A percentile compares a stretch with the other conserved stretches of the same genome.
These are phyloP conservation scores for Helotiales sp. DNA, from an alignment of 2,329 filamentous ascomycete species.

Conservation along the genomic window DNA sequence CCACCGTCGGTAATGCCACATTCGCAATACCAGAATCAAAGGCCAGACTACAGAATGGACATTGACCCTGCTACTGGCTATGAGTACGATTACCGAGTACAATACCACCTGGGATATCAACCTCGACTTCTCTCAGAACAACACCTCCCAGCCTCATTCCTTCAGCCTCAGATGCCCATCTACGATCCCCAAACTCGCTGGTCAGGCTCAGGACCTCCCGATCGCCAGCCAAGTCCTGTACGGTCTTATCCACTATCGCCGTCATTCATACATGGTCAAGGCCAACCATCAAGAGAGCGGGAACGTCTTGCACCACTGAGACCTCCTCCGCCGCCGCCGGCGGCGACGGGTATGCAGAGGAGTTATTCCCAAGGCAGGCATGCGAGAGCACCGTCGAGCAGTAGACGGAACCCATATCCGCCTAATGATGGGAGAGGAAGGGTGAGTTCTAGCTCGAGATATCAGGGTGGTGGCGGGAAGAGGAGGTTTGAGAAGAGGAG, in stretches of 20 bases:
- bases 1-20: background rate
- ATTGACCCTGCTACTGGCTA: background rate
- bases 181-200: conserved; percentile 4
- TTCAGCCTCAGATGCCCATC: background rate
- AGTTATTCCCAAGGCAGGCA: conserved; percentile 2
- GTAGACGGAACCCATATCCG: conserved; percentile 8
- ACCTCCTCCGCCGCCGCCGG: background rate
- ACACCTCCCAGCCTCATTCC: background rate
- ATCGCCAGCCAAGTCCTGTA: conserved; percentile 7
- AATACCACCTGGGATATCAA: background rate
- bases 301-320: background rate
- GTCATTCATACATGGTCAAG: background rate
- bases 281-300: background rate
- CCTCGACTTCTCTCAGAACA: background rate
- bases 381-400: background rate
- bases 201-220: background rate
- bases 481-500: background rate
- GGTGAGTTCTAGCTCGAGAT: background rate
- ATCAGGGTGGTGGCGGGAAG: background rate
- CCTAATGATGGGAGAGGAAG: background rate
- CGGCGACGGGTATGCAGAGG: background rate
- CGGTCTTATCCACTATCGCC: background rate
- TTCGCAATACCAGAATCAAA: background rate
- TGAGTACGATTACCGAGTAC: background rate
- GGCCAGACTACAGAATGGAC: background rate